Percentiles rank a stretch among this genome's conserved stretches.
phyloP scores from a whole-genome alignment of 2,329 filamentous ascomycete genomes.

The Epichloe glyceriae region DNA sequence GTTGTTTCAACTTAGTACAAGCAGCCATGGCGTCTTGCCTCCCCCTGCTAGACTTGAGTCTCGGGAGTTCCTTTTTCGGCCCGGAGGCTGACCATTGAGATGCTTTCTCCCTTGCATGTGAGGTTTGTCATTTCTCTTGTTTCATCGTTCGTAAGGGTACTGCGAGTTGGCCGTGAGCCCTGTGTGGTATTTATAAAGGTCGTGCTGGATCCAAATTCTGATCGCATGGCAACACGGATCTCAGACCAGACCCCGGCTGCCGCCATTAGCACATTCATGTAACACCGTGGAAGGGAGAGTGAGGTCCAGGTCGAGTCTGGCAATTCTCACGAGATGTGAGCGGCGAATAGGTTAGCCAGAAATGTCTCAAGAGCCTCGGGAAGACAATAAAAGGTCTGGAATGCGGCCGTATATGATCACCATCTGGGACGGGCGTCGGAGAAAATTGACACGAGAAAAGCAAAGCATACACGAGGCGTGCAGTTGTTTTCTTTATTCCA shows the following conservation, averaged over 20 bases:
- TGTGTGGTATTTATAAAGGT: too few species aligned
- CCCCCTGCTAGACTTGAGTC: not conserved
- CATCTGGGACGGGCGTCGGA: too few species aligned
- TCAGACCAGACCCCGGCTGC: too few species aligned
- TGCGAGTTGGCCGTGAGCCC: too few species aligned
- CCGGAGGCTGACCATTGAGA: not conserved
- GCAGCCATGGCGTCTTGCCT: not conserved
- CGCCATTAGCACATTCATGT: too few species aligned
- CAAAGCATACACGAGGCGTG: not conserved
- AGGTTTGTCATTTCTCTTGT: not conserved
- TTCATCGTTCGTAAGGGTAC: too few species aligned
- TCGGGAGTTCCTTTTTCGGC: slow-evolving; percentile 1
- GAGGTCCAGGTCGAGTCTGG: too few species aligned
- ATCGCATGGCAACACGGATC: too few species aligned
- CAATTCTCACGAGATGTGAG: too few species aligned
- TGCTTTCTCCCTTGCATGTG: slow-evolving; percentile 5
- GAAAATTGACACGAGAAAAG: not conserved
- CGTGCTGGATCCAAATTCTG: too few species aligned
- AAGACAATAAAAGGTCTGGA: not conserved
- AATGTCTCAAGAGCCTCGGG: not conserved
- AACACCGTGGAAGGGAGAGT: too few species aligned
- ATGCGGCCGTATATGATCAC: not conserved
- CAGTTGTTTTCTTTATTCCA: not conserved
- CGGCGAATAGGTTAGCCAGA: not conserved
- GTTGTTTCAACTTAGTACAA: not conserved